phyloP scores from a whole-genome alignment of 2,329 filamentous ascomycete genomes.

The Albifimbria verrucaria region DNA sequence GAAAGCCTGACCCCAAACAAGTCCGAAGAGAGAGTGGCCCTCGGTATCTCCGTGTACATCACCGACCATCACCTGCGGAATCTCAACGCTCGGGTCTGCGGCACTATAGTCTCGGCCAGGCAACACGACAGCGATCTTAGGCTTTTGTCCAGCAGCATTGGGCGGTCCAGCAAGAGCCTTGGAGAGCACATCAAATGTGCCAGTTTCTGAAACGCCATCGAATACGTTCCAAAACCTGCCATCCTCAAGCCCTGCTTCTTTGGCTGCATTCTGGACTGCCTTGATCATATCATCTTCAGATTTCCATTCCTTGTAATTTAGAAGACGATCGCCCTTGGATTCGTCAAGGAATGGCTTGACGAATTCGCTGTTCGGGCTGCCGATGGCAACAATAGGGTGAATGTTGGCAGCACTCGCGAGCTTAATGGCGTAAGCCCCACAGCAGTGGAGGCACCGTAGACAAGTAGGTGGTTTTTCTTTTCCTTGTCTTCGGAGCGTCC shows the following conservation, averaged over 20 bases:
- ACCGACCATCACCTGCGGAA: background rate
- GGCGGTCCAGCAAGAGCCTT: constrained; percentile 3
- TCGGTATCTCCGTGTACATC: background rate
- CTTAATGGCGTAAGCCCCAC: constrained; percentile 56
- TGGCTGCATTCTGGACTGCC: background rate
- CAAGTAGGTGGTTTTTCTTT: constrained; percentile 22
- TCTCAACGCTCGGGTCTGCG: background rate
- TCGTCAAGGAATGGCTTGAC: constrained; percentile 5
- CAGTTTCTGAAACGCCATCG: background rate
- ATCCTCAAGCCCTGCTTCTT: background rate
- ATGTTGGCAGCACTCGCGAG: constrained; percentile 46
- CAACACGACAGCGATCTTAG: background rate
- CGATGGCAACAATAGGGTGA: constrained; percentile 57
- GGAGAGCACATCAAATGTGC: background rate
- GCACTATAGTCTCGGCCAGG: background rate
- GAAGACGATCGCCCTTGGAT: constrained; percentile 9
- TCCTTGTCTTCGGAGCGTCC: constrained; percentile 15
- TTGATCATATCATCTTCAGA: background rate
- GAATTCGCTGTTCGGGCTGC: constrained; percentile 31
- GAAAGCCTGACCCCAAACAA: constrained; percentile 4
- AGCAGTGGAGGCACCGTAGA: constrained; percentile 50
- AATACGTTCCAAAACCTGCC: constrained; percentile 4
- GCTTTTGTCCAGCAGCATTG: background rate
- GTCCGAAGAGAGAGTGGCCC: background rate
- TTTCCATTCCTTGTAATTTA: constrained; percentile 10